Percentiles rank a stretch among this genome's conserved stretches.
Conservation (phyloP, 129 eudicot species). For the Calendula officinalis region DNA sequence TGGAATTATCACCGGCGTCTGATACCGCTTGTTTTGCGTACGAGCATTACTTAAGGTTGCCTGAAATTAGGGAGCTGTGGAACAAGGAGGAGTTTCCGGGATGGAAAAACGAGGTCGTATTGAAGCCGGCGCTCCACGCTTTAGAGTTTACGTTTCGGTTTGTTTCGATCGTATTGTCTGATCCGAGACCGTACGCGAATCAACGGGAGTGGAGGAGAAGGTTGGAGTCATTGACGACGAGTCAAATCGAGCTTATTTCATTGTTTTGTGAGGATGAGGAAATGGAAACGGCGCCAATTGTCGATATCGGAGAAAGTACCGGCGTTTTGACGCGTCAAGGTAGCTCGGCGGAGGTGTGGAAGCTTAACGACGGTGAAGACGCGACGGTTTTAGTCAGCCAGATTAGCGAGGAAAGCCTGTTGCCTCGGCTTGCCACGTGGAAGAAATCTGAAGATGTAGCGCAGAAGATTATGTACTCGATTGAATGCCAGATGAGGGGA, state of each 20-base stretch:
- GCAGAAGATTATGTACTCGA: constrained; percentile 47
- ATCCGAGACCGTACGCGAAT: constrained; percentile 68
- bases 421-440: constrained; percentile 88
- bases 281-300: constrained; percentile 45
- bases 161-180: constrained; percentile 52
- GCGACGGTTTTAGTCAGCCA: constrained; percentile 61
- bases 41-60: constrained; percentile 55
- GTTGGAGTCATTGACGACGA: constrained; percentile 51
- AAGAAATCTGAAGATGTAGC: constrained; percentile 49
- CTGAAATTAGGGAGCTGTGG: constrained; percentile 54
- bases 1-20: constrained; percentile 56
- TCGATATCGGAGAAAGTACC: constrained; percentile 32
- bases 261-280: constrained; percentile 61
- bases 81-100: constrained; percentile 40
- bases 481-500: constrained; percentile 68
- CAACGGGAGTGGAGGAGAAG: constrained; percentile 71
- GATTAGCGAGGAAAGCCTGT: constrained; percentile 62
- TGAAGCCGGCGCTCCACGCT: constrained; percentile 62
- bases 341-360: constrained; percentile 80
- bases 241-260: constrained; percentile 62
- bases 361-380: constrained; percentile 33
- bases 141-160: constrained; percentile 70
- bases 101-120: constrained; percentile 57
- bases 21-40: constrained; percentile 53
- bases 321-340: constrained; percentile 55